Base-by-base conservation (phyloP, 1,284 basidiomycete genomes). In the Melampsora americana region DNA sequence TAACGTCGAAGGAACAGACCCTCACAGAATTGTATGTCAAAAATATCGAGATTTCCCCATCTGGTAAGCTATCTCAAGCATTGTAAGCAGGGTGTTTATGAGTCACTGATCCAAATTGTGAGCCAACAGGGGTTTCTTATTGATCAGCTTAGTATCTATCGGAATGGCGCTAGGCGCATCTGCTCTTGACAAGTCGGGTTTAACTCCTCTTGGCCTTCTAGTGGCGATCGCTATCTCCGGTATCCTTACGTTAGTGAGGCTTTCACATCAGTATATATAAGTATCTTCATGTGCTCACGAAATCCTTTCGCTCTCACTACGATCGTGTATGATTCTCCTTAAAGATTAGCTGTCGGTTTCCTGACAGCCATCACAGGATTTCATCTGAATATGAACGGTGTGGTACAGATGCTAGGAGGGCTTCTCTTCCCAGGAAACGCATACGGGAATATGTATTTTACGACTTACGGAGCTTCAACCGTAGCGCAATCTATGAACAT, bases 361-460 rank as follows among this genome's bases (percentile, higher is more conserved):
- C 28, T 76, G 48, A 69, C 39, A 30, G 73, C 60, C 18, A 53
- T 76, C 2, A 76, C 73, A 2, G 73, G 73, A 2, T 76, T 76
- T 30, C 66, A 68, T 53, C 46, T 76, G 30, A 65, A 76, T 26
- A 59, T 69, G 26, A 67, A 56, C 7, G 59, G 60, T 14, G 73
- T 76, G 12, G 73, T 76, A n/a, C 73, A 76, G 32, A 76, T 69
- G 73, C 48, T 76, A 28, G 73, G 73, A 11, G 73, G 73, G 2
- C 35, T 76, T 1, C 28, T 76, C 12, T 76, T 76, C 60, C 73
- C 66, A 0, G 73, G 73, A 46, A 76, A 76, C 44, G 61, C 60
- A 3, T 69, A 68, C 69, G 73, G 73, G 20, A 76, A 76, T n/a
- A 76, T 76, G 73, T 68, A 56, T 53, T 76, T 76, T 23, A 76